Conservation (phyloP, 768 basidiomycete genomes). For the Auricularia cornea region DNA sequence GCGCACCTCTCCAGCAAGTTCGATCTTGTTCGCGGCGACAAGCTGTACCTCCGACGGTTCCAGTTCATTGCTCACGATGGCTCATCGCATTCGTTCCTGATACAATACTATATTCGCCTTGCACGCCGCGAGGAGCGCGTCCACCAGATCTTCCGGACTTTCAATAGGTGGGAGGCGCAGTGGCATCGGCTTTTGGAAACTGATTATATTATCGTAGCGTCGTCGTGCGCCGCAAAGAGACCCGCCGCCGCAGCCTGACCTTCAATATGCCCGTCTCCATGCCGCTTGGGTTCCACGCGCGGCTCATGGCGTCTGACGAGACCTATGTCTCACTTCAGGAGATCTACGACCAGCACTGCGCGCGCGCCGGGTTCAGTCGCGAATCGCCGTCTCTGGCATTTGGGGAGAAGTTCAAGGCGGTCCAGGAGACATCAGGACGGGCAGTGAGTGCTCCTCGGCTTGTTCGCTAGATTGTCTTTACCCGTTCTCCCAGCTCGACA, state of each 20-base stretch:
- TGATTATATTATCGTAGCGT: slow-evolving; percentile 25
- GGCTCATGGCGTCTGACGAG: slow-evolving; percentile 84
- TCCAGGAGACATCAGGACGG: slow-evolving; percentile 18
- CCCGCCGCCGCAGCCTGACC: slow-evolving; percentile 77
- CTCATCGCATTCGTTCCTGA: slow-evolving; percentile 80
- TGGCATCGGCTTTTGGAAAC: neutral
- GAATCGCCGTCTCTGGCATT: slow-evolving; percentile 85
- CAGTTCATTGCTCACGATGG: slow-evolving; percentile 87
- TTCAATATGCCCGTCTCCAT: slow-evolving; percentile 90
- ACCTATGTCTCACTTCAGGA: slow-evolving; percentile 89
- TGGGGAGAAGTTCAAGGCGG: slow-evolving; percentile 74
- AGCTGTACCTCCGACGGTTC: slow-evolving; percentile 83
- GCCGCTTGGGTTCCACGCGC: slow-evolving; percentile 51
- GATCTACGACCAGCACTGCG: slow-evolving; percentile 87
- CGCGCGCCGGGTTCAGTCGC: slow-evolving; percentile 59
- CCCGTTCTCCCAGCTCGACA: slow-evolving; percentile 17
- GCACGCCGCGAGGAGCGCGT: slow-evolving; percentile 89
- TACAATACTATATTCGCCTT: slow-evolving; percentile 77
- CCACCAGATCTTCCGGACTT: slow-evolving; percentile 86
- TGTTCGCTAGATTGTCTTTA: neutral
- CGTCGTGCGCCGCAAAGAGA: slow-evolving; percentile 81
- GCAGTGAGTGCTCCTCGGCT: neutral
- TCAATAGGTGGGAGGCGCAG: slow-evolving; percentile 62
- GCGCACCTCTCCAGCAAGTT: slow-evolving; percentile 85
- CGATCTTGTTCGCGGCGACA: slow-evolving; percentile 74